Evolutionary conservation across 1,284 basidiomycete species (phyloP), one percentile per base, ranked within the genome.

Genomic region (Ceratobasidium sp.): DNA sequence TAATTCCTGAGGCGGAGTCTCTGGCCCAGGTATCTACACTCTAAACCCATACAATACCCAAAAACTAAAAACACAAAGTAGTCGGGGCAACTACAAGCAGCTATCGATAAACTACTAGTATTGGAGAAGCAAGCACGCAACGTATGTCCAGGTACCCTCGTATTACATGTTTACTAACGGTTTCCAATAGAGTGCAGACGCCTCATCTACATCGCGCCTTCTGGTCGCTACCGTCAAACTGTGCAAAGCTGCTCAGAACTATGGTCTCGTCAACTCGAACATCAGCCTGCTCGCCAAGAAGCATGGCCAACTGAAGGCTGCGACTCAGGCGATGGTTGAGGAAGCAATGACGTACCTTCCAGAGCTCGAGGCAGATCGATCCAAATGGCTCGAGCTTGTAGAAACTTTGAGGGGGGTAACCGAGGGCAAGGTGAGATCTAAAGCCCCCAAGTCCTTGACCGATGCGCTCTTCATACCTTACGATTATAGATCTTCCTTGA

Each of bases 81-180:
- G 84, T 78, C 88, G 74, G 94, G 93, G 54, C 91, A 91, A 82
- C 86, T 96, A 54, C 87, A 92, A 80, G 91, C 94, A 53, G 95
- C 92, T 14, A 84, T 98, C 22, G 98, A 99, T 83, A 95, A 94
- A 83, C 88, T 99, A 72, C 87, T 95, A 74, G 84, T 85, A 2
- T 85, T 99, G 0, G 98, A 99, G 84, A 99, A 99, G 84, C 96
- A 98, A 82, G 92, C 97, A 4, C 89, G 98, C 83, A 98, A 98
- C 85, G 97, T 95, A 77, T 71, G 90, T 81, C 24, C 7, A n/a
- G 16, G 16, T 46, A 48, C 51, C 49, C n/a, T 49, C 37, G n/a
- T 39, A 61, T 75, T 39, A 24, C 13, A 27, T 61, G 37, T 29
- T 34, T 9, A 46, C 72, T 59, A 9, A 39, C 19, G 62, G 65